Conservation (phyloP, 257 asterid species). For the Solanum pimpinellifolium region DNA sequence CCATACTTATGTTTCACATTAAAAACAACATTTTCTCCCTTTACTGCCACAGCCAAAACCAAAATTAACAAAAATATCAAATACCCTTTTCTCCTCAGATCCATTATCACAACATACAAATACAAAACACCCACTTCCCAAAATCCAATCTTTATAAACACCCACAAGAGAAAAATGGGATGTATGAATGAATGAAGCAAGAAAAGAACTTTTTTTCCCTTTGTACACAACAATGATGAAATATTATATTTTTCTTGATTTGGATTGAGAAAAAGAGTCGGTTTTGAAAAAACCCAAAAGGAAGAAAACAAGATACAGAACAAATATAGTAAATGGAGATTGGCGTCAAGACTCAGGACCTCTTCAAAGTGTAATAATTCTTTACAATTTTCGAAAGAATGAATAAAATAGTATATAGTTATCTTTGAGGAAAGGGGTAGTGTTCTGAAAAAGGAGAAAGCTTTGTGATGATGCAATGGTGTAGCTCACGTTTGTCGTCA, state of each 20-base stretch:
- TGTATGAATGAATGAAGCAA: neutral
- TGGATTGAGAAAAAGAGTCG: neutral
- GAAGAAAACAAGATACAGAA: neutral
- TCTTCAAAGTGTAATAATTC: neutral
- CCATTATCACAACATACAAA: slow-evolving; percentile 7
- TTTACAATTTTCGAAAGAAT: neutral
- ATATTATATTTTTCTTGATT: neutral
- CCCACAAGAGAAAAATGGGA: neutral
- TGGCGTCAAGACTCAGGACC: neutral
- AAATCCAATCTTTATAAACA: neutral
- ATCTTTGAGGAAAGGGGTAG: neutral
- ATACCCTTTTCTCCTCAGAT: slow-evolving; percentile 18
- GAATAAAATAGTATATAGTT: neutral
- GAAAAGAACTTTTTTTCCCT: neutral
- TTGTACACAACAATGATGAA: neutral
- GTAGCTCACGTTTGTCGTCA: neutral
- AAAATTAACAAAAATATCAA: neutral
- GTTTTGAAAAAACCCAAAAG: neutral
- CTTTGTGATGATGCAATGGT: neutral
- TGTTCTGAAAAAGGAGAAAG: neutral
- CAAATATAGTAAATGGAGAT: neutral
- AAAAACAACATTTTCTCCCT: slow-evolving; percentile 23
- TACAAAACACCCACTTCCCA: neutral
- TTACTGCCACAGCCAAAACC: neutral
- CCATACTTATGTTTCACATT: slow-evolving; percentile 34